Evolutionary conservation across 2,329 filamentous ascomycete species (phyloP).

Genomic region (Laburnicola sp.): DNA sequence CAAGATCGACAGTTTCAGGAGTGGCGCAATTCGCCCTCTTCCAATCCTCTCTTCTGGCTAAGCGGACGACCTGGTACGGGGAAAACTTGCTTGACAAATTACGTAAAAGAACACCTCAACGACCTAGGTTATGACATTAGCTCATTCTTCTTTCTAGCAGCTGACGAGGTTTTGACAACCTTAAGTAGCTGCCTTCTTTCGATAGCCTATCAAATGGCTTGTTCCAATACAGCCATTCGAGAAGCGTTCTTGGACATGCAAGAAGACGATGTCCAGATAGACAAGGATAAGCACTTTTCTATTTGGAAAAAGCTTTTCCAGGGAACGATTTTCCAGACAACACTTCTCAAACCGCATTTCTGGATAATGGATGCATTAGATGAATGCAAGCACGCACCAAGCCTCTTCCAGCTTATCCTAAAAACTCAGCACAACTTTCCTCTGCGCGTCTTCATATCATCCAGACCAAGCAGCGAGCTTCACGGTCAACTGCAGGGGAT

Average conservation of each 20-base stretch:
- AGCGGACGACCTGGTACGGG: background rate
- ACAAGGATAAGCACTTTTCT: background rate
- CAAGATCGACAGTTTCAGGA: background rate
- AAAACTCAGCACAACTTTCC: no score
- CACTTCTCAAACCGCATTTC: background rate
- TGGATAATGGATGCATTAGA: background rate
- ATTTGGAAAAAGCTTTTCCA: background rate
- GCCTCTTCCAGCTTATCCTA: no score
- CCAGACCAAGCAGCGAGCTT: no score
- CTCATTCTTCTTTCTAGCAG: no score
- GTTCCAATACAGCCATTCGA: background rate
- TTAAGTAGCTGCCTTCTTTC: no score
- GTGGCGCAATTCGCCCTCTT: background rate
- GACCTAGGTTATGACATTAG: background rate
- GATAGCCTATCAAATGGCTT: background rate
- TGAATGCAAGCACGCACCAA: background rate
- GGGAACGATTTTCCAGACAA: background rate
- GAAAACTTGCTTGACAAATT: background rate
- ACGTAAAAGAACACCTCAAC: background rate
- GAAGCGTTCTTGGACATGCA: background rate
- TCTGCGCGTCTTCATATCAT: no score
- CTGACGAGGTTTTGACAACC: no score
- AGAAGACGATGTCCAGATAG: background rate
- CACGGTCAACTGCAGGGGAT: no score
- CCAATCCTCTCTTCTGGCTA: background rate